Evolutionary conservation across 1,284 basidiomycete species (phyloP).

Genomic region (Boletellus deceptivus): DNA sequence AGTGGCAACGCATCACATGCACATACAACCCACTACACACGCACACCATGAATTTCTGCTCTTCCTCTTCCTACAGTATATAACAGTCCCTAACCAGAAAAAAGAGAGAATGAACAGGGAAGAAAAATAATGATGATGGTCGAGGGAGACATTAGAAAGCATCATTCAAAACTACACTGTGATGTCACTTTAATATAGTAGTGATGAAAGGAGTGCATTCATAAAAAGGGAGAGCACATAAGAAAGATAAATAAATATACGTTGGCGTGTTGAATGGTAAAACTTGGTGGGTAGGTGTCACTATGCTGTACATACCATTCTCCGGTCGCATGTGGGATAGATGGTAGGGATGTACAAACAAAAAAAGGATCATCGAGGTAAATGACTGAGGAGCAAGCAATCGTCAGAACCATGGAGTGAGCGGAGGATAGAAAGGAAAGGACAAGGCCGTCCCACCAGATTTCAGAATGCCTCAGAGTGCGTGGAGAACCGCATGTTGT

Average conservation of each 20-base stretch:
- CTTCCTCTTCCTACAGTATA: no score
- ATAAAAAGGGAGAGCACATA: no score
- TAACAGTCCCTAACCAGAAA: background rate
- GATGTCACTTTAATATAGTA: slow-evolving; percentile 1
- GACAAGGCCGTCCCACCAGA: no score
- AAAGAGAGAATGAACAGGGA: background rate
- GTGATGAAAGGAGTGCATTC: background rate
- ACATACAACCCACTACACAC: no score
- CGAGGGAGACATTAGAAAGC: slow-evolving; percentile 4
- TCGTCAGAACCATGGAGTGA: background rate
- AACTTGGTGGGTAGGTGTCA: background rate
- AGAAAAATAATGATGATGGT: background rate
- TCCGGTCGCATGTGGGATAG: slow-evolving; percentile 4
- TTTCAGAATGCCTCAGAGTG: slow-evolving; percentile 18
- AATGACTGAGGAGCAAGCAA: background rate
- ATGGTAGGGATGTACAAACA: slow-evolving; percentile 12
- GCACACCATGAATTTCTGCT: no score
- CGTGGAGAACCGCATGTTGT: slow-evolving; percentile 41
- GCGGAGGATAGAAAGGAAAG: background rate
- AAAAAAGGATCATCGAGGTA: slow-evolving; percentile 2
- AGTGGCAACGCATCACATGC: no score
- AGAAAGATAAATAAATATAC: no score
- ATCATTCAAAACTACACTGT: slow-evolving; percentile 1
- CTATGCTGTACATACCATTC: slow-evolving; percentile 15
- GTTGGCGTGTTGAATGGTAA: background rate